Percentiles rank a stretch among this genome's conserved stretches.
These are phyloP conservation scores for Cladosporium sp. DNA, from an alignment of 2,329 filamentous ascomycete species.

Conservation along the genomic window DNA sequence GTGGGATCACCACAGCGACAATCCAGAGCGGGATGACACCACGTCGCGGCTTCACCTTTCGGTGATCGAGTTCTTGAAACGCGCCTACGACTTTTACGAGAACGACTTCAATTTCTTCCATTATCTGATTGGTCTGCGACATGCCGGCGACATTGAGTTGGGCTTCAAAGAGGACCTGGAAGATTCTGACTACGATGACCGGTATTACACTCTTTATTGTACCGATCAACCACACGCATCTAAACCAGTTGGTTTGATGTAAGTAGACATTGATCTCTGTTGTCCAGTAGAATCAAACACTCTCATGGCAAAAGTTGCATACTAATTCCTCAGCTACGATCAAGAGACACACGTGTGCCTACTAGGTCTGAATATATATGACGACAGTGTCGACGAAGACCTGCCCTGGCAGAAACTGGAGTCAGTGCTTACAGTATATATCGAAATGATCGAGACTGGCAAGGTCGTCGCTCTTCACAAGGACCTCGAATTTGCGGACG, in stretches of 20 bases:
- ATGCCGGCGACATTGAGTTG: not conserved
- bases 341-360: not conserved
- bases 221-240: not conserved
- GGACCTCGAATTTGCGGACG: not conserved
- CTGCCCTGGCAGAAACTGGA: not conserved
- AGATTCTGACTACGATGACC: not conserved
- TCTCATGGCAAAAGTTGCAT: not conserved
- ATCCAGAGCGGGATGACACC: not conserved
- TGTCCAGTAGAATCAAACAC: not conserved
- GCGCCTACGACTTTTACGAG: conserved; percentile 1
- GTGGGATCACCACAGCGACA: not conserved
- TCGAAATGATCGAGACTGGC: conserved; percentile 2
- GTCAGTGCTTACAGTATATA: not conserved
- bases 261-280: not conserved
- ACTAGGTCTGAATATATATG: not conserved
- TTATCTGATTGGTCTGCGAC: not conserved
- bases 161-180: not conserved
- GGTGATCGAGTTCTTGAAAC: not conserved
- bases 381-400: not conserved
- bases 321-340: not conserved
- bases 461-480: conserved; percentile 2
- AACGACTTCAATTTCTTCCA: conserved; percentile 4
- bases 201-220: not conserved
- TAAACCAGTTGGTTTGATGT: conserved; percentile 3
- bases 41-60: not conserved